phyloP scores from a whole-genome alignment of 371 early-diverging fungal genomes.

The Mortierella sp. region DNA sequence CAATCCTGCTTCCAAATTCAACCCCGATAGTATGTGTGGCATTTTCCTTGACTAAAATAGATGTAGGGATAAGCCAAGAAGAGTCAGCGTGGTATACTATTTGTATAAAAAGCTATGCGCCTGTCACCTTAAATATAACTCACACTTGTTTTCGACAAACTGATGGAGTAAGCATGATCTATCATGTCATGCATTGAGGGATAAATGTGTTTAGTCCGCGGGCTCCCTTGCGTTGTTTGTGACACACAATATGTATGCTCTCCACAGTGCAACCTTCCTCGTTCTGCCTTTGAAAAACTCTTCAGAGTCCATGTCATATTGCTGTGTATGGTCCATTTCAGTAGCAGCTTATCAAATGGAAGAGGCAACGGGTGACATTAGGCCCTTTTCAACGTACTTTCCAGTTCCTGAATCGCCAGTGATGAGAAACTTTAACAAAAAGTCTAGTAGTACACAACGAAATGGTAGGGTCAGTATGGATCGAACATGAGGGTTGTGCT shows the following conservation, averaged over 20 bases:
- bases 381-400: conserved; percentile 60
- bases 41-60: conserved; percentile 67
- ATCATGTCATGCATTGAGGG: conserved; percentile 18
- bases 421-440: conserved; percentile 69
- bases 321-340: background rate
- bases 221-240: conserved; percentile 2
- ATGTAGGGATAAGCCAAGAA: background rate
- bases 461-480: conserved; percentile 8
- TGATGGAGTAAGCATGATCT: conserved; percentile 78
- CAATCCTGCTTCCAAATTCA: conserved; percentile 76
- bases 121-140: conserved; percentile 1
- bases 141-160: conserved; percentile 77
- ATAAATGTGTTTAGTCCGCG: conserved; percentile 13
- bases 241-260: conserved; percentile 13
- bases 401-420: conserved; percentile 77
- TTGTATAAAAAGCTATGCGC: background rate
- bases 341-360: background rate
- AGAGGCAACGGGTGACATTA: background rate
- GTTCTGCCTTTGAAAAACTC: background rate
- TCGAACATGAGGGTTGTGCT: background rate
- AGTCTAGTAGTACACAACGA: conserved; percentile 54
- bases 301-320: background rate
- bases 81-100: background rate
- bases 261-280: background rate
- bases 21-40: conserved; percentile 79